These are phyloP conservation scores for Nepenthes gracilis DNA, from an alignment of 148 eudicot genomes.

Conservation along the genomic window DNA sequence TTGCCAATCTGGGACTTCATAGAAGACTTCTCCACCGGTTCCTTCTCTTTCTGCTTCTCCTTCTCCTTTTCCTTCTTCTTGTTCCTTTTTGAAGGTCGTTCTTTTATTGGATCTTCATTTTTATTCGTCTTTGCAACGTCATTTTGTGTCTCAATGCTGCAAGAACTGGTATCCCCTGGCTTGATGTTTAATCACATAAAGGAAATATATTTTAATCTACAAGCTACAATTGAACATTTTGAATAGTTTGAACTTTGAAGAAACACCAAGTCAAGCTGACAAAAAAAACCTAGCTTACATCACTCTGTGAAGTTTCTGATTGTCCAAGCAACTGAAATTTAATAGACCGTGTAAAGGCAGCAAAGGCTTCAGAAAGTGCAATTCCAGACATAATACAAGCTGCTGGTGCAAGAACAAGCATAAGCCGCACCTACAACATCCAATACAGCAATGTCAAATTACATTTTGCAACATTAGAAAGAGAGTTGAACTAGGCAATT, in stretches of 20 bases:
- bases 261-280: neutral
- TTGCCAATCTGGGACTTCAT: conserved; percentile 41
- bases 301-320: conserved; percentile 23
- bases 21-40: conserved; percentile 31
- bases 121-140: conserved; percentile 40
- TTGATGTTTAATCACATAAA: conserved; percentile 20
- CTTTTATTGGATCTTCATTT: conserved; percentile 48
- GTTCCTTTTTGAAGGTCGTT: conserved; percentile 44
- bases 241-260: neutral
- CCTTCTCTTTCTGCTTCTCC: conserved; percentile 18
- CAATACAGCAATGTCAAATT: neutral
- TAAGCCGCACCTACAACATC: conserved; percentile 70
- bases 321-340: conserved; percentile 51
- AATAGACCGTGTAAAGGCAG: conserved; percentile 72
- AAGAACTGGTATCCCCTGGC: conserved; percentile 59
- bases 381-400: conserved; percentile 98
- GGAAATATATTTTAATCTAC: conserved; percentile 7
- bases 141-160: conserved; percentile 23
- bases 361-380: conserved; percentile 91
- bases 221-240: conserved; percentile 3
- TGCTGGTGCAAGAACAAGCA: conserved; percentile 99
- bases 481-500: neutral
- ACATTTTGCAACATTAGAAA: neutral
- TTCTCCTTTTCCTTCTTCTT: conserved; percentile 79
- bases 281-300: conserved; percentile 29